Percentiles rank a stretch among this genome's conserved stretches.
These are phyloP conservation scores for Crepidotus variabilis DNA, from an alignment of 768 basidiomycete genomes.

Conservation along the genomic window DNA sequence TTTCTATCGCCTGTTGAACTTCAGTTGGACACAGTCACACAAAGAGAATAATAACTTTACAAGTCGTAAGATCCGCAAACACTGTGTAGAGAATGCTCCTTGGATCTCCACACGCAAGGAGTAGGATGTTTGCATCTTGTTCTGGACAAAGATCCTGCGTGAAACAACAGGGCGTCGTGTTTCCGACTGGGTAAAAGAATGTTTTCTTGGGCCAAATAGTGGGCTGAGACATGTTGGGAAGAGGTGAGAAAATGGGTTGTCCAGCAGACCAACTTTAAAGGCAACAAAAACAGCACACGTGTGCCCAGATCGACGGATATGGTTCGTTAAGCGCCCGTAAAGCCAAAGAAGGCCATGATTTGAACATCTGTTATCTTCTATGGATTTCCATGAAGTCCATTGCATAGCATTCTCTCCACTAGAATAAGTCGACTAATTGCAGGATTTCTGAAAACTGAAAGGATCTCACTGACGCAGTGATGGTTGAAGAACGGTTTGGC, in stretches of 20 bases:
- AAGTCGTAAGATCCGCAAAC: constrained; percentile 20
- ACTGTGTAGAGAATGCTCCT: constrained; percentile 51
- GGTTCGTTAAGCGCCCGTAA: background rate
- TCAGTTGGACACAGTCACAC: background rate
- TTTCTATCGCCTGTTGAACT: constrained; percentile 18
- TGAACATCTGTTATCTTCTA: background rate
- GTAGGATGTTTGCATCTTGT: constrained; percentile 41
- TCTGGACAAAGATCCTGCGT: constrained; percentile 46
- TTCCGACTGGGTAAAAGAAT: constrained; percentile 59
- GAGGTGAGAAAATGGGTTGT: background rate
- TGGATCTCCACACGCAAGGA: constrained; percentile 57
- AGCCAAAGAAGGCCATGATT: constrained; percentile 1
- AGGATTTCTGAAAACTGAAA: no score
- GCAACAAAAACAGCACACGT: background rate
- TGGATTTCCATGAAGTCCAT: no score
- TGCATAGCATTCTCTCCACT: no score
- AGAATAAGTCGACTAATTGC: no score
- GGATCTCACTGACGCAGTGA: no score
- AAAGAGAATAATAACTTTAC: background rate
- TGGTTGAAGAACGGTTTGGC: no score
- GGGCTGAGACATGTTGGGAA: constrained; percentile 36
- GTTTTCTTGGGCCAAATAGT: constrained; percentile 37
- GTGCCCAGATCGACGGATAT: background rate
- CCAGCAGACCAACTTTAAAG: background rate
- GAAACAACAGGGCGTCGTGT: constrained; percentile 50